phyloP scores from a whole-genome alignment of 2,329 filamentous ascomycete genomes.

The Ilyonectria mors-panacis region DNA sequence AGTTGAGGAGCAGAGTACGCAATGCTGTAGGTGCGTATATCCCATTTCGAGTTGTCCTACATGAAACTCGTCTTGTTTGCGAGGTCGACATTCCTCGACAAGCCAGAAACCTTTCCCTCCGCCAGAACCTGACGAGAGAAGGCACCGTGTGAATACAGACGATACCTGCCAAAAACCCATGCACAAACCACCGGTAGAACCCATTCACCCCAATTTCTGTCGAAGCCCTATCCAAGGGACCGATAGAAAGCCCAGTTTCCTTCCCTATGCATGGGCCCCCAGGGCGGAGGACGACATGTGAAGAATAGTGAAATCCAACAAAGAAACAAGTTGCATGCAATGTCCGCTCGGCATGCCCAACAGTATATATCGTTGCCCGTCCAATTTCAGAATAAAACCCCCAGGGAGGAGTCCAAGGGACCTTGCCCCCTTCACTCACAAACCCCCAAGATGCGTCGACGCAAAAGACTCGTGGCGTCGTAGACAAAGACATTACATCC shows the following conservation, averaged over 20 bases:
- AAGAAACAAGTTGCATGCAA: constrained; percentile 11
- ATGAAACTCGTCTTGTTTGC: constrained; percentile 15
- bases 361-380: constrained; percentile 20
- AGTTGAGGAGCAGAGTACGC: not conserved
- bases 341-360: constrained; percentile 14
- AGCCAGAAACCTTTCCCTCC: constrained; percentile 9
- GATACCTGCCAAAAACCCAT: constrained; percentile 14
- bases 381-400: constrained; percentile 28
- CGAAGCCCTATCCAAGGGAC: constrained; percentile 19
- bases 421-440: constrained; percentile 2
- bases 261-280: constrained; percentile 14
- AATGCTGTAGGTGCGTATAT: constrained; percentile 9
- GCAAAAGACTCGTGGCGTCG: constrained; percentile 46
- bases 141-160: constrained; percentile 23
- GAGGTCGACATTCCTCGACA: constrained; percentile 7
- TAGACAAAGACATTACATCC: constrained; percentile 49
- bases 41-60: constrained; percentile 19
- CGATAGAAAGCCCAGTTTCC: constrained; percentile 22
- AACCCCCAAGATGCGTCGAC: constrained; percentile 38
- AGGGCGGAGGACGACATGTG: constrained; percentile 14
- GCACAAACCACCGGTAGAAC: constrained; percentile 17
- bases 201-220: constrained; percentile 11
- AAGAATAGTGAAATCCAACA: constrained; percentile 6
- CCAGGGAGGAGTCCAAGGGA: not conserved
- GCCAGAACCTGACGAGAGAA: constrained; percentile 2